Evolutionary conservation across 2,329 filamentous ascomycete genomes (phyloP).

Genomic region (Graphiopsis chlorocephala): DNA sequence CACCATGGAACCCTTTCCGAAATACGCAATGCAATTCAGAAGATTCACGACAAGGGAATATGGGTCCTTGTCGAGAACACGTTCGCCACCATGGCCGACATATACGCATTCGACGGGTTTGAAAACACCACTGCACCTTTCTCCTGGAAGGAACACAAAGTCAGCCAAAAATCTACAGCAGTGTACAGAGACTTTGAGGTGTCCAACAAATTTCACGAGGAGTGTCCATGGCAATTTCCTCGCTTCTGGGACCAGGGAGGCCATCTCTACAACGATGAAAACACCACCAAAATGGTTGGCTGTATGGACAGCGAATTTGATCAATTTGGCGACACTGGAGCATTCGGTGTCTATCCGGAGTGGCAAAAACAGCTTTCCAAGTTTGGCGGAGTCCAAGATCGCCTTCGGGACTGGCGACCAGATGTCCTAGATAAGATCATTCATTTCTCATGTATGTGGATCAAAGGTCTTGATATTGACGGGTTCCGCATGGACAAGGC

Average conservation of each 20-base stretch:
- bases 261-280: constrained; percentile 47
- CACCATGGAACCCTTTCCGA: constrained; percentile 60
- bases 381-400: constrained; percentile 66
- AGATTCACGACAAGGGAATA: constrained; percentile 62
- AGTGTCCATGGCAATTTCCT: constrained; percentile 55
- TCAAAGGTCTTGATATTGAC: constrained; percentile 61
- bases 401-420: constrained; percentile 62
- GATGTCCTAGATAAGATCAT: constrained; percentile 57
- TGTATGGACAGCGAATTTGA: constrained; percentile 65
- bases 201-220: constrained; percentile 52
- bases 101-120: constrained; percentile 61
- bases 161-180: constrained; percentile 54
- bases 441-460: constrained; percentile 62
- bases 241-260: constrained; percentile 63
- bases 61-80: constrained; percentile 67
- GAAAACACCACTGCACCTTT: constrained; percentile 61
- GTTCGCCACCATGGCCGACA: constrained; percentile 61
- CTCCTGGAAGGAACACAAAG: constrained; percentile 54
- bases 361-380: constrained; percentile 64
- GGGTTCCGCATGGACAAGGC: constrained; percentile 67
- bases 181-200: constrained; percentile 58
- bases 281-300: constrained; percentile 49
- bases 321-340: constrained; percentile 61
- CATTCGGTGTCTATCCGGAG: constrained; percentile 63
- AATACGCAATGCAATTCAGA: constrained; percentile 57